These are phyloP conservation scores for Ramularia collo-cygni DNA, from an alignment of 2,329 filamentous ascomycete species.

Conservation along the genomic window DNA sequence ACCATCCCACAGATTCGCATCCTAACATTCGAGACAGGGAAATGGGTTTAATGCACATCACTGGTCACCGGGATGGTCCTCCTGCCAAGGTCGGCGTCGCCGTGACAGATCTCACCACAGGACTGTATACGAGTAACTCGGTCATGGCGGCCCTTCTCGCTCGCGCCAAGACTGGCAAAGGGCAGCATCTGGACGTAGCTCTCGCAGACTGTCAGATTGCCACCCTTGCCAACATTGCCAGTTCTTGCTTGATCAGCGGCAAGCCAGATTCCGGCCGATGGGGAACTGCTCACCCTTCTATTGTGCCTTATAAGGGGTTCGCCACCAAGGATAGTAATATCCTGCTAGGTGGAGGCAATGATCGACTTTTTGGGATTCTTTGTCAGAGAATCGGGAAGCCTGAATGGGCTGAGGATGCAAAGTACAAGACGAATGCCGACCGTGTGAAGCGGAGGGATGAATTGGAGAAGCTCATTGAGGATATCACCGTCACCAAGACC, in stretches of 20 bases:
- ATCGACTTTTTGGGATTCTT: conserved; percentile 54
- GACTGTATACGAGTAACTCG: conserved; percentile 88
- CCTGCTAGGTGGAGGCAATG: conserved; percentile 58
- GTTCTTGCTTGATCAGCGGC: conserved; percentile 81
- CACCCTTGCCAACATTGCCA: conserved; percentile 90
- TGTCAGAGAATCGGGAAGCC: conserved; percentile 51
- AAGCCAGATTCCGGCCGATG: conserved; percentile 82
- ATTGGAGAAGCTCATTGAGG: conserved; percentile 73
- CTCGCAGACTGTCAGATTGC: conserved; percentile 93
- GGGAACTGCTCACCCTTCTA: conserved; percentile 97
- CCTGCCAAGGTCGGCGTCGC: conserved; percentile 97
- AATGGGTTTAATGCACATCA: conserved; percentile 98
- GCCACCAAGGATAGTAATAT: conserved; percentile 57
- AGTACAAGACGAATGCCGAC: conserved; percentile 53
- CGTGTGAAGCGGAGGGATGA: conserved; percentile 63
- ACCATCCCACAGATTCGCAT: neutral
- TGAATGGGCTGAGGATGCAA: conserved; percentile 51
- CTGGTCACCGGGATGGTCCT: conserved; percentile 75
- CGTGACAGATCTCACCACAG: conserved; percentile 92
- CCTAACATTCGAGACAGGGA: conserved; percentile 44
- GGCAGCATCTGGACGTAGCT: conserved; percentile 87
- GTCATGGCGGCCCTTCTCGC: conserved; percentile 90
- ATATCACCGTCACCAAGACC: conserved; percentile 65
- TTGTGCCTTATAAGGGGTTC: conserved; percentile 89
- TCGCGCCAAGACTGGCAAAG: conserved; percentile 64